Evolutionary conservation across 306 rosid species (phyloP), one percentile per base, ranked within the genome.

Genomic region (Fagus sylvatica): DNA sequence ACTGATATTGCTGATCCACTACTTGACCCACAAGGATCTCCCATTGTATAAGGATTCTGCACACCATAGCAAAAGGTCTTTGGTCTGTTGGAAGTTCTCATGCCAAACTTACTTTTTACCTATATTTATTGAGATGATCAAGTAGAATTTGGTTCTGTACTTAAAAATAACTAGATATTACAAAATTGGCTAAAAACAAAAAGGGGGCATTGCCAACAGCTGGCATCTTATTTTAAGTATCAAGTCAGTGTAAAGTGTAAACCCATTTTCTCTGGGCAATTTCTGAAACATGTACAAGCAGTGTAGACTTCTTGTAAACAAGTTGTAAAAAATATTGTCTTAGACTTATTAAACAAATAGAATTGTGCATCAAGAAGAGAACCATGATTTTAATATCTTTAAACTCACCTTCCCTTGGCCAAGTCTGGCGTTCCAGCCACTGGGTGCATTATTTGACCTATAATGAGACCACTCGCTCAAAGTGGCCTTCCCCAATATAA

Each of bases 401-500:
- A 46, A 46, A 46, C 80, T 70, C 9, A 86, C 90, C 92, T 79
- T 78, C 72, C 90, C 91, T 42, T 80, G 86, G 67, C 89, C 89
- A 49, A 84, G 84, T 85, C 93, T 85, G 3, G 88, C 77, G 22
- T 87, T 85, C 78, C 71, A 87, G 74, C 90, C 96, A 75, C n/a
- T 11, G 2, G 86, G 88, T 34, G 74, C 66, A 4, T 37, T 42
- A 53, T 46, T 59, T 43, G 87, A 78, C 59, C 89, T 79, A 32
- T 72, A 75, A 5, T 34, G 5, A 55, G 86, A 78, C 89, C 93
- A 87, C 73, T 88, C 93, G 34, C 74, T 85, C 71, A 88, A 49
- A 78, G 84, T 87, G 17, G 89, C 93, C 79, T 88, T 88, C 5
- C 92, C 91, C 36, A 88, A 43, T 6, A 90, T 88, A 72, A 90